Evolutionary conservation across 31 red algal genomes (phyloP).

Genomic region (Porphyra umbilicalis): DNA sequence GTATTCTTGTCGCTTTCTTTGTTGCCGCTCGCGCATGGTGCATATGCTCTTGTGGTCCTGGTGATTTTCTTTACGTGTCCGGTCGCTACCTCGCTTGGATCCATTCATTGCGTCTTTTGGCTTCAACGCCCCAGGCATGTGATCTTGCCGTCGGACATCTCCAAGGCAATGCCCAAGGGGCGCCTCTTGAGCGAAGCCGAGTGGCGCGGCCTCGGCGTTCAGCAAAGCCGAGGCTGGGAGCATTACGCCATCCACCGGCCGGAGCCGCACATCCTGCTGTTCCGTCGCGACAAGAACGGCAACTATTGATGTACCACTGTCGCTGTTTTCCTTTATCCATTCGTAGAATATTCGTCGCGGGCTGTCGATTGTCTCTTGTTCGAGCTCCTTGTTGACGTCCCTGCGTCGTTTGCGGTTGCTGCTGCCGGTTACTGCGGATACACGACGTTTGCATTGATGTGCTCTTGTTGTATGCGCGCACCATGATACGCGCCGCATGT

Average conservation of each 20-base stretch:
- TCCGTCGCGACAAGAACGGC: constrained; percentile 78
- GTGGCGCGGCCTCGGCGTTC: constrained; percentile 93
- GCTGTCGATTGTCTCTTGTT: too few species aligned
- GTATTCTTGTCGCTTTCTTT: not conserved
- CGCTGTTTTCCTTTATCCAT: not conserved
- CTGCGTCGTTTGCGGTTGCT: too few species aligned
- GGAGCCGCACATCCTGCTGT: constrained; percentile 95
- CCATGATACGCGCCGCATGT: too few species aligned
- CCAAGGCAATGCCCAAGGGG: constrained; percentile 83
- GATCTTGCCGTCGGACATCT: constrained; percentile 87
- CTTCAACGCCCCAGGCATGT: constrained; percentile 54
- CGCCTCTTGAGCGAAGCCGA: constrained; percentile 80
- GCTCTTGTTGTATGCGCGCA: too few species aligned
- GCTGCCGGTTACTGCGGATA: too few species aligned
- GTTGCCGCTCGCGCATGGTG: too few species aligned
- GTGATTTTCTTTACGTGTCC: not conserved
- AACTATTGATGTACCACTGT: constrained; percentile 26
- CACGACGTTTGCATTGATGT: too few species aligned
- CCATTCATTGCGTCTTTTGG: not conserved
- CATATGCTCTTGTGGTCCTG: not conserved
- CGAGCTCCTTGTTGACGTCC: too few species aligned
- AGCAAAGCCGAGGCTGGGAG: constrained; percentile 95
- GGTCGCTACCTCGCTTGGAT: not conserved
- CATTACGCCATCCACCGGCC: constrained; percentile 99
- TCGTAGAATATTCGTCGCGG: too few species aligned